Evolutionary conservation across 306 rosid species (phyloP), one percentile per base, ranked within the genome.

Genomic region (Arachis stenosperma): DNA sequence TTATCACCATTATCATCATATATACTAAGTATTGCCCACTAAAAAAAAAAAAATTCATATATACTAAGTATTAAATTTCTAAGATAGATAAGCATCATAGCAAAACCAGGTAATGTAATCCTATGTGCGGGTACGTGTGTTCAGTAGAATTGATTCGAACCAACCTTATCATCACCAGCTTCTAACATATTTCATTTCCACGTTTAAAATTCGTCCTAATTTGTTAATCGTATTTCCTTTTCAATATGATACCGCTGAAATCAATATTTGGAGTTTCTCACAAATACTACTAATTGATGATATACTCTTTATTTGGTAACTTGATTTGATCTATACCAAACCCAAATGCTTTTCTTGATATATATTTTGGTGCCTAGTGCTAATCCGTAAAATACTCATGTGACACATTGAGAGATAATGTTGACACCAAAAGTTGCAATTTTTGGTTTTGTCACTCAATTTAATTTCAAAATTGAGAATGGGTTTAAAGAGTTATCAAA

Each of bases 161-260:
- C n/a, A 27, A 7, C 53, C 15, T 43, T 15, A 65, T 65, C 70
- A 11, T 33, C 37, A 2, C 3, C 4, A 33, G 37, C 37, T 33
- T 33, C 37, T 33, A 33, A 2, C 37, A 33, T 33, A 33, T 33
- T 33, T 33, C 37, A 33, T 65, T 66, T n/a, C 39, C 69, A 64
- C 69, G 69, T 65, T 65, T 46, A 17, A 39, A 46, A 11, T 65
- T 44, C 70, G 27, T 64, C 39, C 12, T 33, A 52, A n/a, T 52
- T 22, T 3, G 36, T 55, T 55, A 17, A 8, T 7, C 27, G 2
- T 6, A 55, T 17, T 55, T 30, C 60, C 60, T 55, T 15, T 15
- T 9, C 51, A 46, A 46, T 50, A 0, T 12, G 13, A 48, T 48
- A 12, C 6, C 54, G 10, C 2, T 48, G 54, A 4, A 5, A 48